Conservation (phyloP, 2,329 filamentous ascomycete genomes). For the Annulohypoxylon truncatum region DNA sequence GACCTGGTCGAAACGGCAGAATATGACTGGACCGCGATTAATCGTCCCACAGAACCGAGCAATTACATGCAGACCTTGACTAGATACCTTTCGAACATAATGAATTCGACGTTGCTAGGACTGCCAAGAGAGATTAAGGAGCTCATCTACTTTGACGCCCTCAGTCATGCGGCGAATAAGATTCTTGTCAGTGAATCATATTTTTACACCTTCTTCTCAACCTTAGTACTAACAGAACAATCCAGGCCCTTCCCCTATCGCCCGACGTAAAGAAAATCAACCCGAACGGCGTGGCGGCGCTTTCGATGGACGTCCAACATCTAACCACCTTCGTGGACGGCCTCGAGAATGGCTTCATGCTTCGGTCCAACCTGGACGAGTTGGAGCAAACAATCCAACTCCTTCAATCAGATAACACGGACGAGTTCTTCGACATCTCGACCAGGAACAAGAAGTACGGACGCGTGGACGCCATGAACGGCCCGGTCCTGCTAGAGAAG, state of each 20-base stretch:
- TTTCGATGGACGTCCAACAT: constrained; percentile 86
- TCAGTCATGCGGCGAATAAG: constrained; percentile 88
- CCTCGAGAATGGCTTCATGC: constrained; percentile 84
- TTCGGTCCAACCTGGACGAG: constrained; percentile 91
- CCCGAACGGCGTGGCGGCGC: constrained; percentile 81
- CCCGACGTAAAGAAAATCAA: constrained; percentile 87
- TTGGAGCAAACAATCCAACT: constrained; percentile 91
- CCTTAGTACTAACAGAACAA: constrained; percentile 27
- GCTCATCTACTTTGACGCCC: constrained; percentile 95
- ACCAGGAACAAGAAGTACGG: constrained; percentile 93
- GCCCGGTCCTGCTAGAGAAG: constrained; percentile 92
- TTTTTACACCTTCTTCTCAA: background rate
- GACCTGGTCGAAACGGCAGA: constrained; percentile 97
- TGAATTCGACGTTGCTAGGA: constrained; percentile 92
- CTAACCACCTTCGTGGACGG: constrained; percentile 87
- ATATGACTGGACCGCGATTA: constrained; percentile 82
- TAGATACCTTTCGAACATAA: constrained; percentile 92
- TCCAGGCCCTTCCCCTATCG: constrained; percentile 78
- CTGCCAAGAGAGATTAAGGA: constrained; percentile 97
- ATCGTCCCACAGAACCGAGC: constrained; percentile 77
- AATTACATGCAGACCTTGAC: constrained; percentile 97
- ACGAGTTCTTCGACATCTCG: constrained; percentile 95
- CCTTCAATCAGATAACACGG: constrained; percentile 88
- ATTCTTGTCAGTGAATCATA: constrained; percentile 70
- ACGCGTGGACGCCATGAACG: constrained; percentile 90